These are phyloP conservation scores for Flammula alnicola DNA, from an alignment of 1,284 basidiomycete genomes.

Conservation along the genomic window DNA sequence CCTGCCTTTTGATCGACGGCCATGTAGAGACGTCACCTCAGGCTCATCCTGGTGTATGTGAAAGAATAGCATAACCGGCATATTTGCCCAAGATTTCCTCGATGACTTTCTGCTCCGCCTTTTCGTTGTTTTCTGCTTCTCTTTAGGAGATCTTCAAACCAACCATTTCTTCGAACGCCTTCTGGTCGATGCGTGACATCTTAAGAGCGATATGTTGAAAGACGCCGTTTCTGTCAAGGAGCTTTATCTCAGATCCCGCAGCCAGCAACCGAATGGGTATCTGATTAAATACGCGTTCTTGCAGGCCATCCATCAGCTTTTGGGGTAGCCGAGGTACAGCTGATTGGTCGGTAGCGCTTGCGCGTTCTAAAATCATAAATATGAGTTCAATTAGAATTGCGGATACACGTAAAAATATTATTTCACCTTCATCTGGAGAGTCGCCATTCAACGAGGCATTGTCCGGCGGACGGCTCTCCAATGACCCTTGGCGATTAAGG, in stretches of 20 bases:
- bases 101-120: background rate
- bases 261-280: constrained; percentile 10
- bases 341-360: no score
- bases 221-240: constrained; percentile 1
- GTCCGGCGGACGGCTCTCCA: no score
- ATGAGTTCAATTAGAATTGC: no score
- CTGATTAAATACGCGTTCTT: background rate
- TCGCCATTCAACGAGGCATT: no score
- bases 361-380: no score
- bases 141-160: background rate
- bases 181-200: background rate
- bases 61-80: constrained; percentile 5
- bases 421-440: no score
- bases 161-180: background rate
- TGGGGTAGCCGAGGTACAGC: no score
- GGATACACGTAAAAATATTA: no score
- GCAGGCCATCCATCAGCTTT: no score
- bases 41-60: background rate
- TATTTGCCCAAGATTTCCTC: background rate
- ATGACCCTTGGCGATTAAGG: no score
- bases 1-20: background rate
- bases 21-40: background rate
- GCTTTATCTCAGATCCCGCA: background rate
- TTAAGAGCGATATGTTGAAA: background rate
- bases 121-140: background rate